Base-by-base conservation (phyloP, 768 basidiomycete genomes). In the Termitomyces titanicus region DNA sequence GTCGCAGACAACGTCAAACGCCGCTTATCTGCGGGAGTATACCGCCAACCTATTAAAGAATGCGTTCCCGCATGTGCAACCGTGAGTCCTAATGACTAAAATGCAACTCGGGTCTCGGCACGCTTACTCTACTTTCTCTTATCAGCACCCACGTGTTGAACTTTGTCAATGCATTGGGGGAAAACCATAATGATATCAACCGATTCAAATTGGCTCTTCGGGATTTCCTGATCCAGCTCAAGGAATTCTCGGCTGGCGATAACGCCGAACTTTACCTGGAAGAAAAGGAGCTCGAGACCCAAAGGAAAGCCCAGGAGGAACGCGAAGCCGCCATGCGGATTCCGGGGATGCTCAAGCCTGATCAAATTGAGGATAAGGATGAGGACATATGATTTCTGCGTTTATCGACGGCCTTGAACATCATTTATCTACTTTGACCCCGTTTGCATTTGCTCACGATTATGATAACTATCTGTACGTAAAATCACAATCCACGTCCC, bases 301-400 rank as follows among this genome's bases (percentile, higher is more conserved):
- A 86, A 67, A 78, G 75, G 69, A 88, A 90, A 73, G 85, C 83
- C 0, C 83, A 89, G 61, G 89, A 85, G 57, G 94, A 97, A 72
- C 87, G 87, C 50, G 84, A 94, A 73, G 82, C 88, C 35, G 94
- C 94, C 24, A 89, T 92, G 81, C 83, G 91, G 61, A 93, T 98
- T 57, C 96, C 95, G n/a, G 97, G 97, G 38, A 90, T 98, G 89
- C 81, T 98, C 70, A 97, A 97, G 72, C 95, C 94, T 38, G 90
- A 88, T 63, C 92, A 95, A 71, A 67, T 98, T 69, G 92, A 95
- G 67, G 94, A 96, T 74, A 91, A 89, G 73, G 93, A 95, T 67
- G 89, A 92, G 72, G 89, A 92, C 75, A 91, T 82, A 61, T 86
- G 68, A 83, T 74, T 45, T 57, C 35, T 47, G 20, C 48, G 47